Conservation (phyloP, 495 filamentous ascomycete genomes). For the Sordaria brevicollis region DNA sequence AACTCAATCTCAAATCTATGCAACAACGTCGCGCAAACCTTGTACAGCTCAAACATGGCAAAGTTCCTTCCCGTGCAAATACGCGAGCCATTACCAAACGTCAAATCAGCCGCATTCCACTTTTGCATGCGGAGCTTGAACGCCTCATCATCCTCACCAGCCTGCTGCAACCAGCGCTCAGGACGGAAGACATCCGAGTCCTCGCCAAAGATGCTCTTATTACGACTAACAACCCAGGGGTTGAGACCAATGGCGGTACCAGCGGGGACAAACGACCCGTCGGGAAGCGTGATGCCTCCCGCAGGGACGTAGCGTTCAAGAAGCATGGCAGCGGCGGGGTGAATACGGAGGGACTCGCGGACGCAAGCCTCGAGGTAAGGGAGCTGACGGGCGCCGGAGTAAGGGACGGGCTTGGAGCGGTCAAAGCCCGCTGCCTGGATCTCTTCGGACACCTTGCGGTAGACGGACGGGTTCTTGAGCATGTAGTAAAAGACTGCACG, state of each 20-base stretch:
- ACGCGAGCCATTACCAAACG: slow-evolving; percentile 51
- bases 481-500: slow-evolving; percentile 21
- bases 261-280: slow-evolving; percentile 40
- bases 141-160: slow-evolving; percentile 15
- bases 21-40: slow-evolving; percentile 52
- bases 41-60: slow-evolving; percentile 51
- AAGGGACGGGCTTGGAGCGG: slow-evolving; percentile 4
- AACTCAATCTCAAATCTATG: slow-evolving; percentile 32
- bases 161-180: slow-evolving; percentile 32
- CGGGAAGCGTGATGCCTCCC: slow-evolving; percentile 38
- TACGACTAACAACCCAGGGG: slow-evolving; percentile 23
- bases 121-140: slow-evolving; percentile 8
- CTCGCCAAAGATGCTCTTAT: slow-evolving; percentile 35
- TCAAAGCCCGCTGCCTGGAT: slow-evolving; percentile 1
- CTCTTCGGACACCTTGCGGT: slow-evolving; percentile 16
- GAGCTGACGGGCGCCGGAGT: slow-evolving; percentile 19
- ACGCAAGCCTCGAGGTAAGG: slow-evolving; percentile 43
- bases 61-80: slow-evolving; percentile 57
- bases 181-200: slow-evolving; percentile 40
- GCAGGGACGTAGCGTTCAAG: slow-evolving; percentile 36
- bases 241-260: slow-evolving; percentile 26
- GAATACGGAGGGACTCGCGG: slow-evolving; percentile 41
- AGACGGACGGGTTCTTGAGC: slow-evolving; percentile 17
- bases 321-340: slow-evolving; percentile 35
- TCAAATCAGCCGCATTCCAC: slow-evolving; percentile 18